Evolutionary conservation across 371 early-diverging fungal genomes (phyloP).

Genomic region (Rhizomucor miehei): DNA sequence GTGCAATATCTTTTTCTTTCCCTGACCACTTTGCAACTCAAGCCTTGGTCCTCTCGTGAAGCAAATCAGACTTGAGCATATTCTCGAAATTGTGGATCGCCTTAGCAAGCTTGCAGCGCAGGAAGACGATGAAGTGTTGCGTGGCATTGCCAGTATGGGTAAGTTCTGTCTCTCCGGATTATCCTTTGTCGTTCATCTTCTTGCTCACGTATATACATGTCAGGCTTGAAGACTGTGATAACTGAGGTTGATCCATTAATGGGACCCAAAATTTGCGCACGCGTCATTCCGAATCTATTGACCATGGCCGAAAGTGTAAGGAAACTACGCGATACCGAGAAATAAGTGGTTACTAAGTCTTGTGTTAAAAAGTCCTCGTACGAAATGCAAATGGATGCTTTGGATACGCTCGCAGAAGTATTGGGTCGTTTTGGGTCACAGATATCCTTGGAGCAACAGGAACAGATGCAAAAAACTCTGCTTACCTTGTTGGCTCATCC

Average conservation of each 20-base stretch:
- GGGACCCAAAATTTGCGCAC: conserved; percentile 54
- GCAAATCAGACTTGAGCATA: conserved; percentile 64
- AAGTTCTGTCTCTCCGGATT: conserved; percentile 8
- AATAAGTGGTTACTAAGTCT: background rate
- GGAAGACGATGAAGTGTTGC: conserved; percentile 55
- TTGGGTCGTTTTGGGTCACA: conserved; percentile 73
- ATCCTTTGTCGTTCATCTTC: background rate
- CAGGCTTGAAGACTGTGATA: conserved; percentile 77
- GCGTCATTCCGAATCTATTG: conserved; percentile 65
- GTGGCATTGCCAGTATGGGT: conserved; percentile 83
- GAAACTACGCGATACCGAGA: background rate
- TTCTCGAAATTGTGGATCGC: conserved; percentile 67
- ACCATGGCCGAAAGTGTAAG: conserved; percentile 10
- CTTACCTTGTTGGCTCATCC: conserved; percentile 68
- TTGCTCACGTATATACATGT: background rate
- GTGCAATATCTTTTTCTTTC: background rate
- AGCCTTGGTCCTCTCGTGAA: conserved; percentile 79
- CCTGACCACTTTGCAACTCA: background rate
- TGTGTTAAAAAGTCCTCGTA: conserved; percentile 50
- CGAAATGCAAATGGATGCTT: conserved; percentile 78
- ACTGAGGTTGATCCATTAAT: conserved; percentile 51
- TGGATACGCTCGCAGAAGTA: conserved; percentile 85
- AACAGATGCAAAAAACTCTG: conserved; percentile 61
- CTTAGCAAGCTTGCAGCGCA: conserved; percentile 58
- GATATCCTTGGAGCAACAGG: conserved; percentile 49